Evolutionary conservation across 495 filamentous ascomycete genomes (phyloP).

Genomic region (Neurospora sp.): DNA sequence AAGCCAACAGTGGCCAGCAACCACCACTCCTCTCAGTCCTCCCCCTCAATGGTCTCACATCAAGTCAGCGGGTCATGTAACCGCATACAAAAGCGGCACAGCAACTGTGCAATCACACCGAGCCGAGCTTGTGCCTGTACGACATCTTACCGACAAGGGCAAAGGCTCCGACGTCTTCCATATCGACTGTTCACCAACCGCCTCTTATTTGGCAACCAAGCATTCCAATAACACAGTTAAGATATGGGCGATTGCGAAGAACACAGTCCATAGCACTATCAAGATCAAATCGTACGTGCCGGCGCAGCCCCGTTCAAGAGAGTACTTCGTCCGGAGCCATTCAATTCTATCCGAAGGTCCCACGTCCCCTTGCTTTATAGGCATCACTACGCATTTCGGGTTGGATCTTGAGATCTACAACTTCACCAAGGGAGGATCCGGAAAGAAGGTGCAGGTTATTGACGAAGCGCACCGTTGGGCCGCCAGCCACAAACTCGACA

Average conservation of each 20-base stretch:
- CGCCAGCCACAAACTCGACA: constrained; percentile 10
- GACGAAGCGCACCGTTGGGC: constrained; percentile 25
- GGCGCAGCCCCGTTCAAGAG: constrained; percentile 17
- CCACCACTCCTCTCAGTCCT: neutral
- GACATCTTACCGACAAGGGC: constrained; percentile 15
- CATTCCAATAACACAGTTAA: constrained; percentile 19
- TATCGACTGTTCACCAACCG: constrained; percentile 15
- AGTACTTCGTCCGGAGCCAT: constrained; percentile 23
- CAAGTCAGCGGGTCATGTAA: neutral
- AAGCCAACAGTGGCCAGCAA: neutral
- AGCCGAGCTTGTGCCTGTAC: neutral
- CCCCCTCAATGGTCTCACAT: neutral
- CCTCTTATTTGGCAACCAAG: constrained; percentile 10
- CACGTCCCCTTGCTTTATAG: constrained; percentile 9
- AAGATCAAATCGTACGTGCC: constrained; percentile 20
- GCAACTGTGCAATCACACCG: constrained; percentile 2
- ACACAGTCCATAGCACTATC: constrained; percentile 13
- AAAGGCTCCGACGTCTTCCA: constrained; percentile 16
- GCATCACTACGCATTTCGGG: constrained; percentile 20
- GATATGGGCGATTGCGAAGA: constrained; percentile 18
- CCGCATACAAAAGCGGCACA: neutral
- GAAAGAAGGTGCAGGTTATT: constrained; percentile 21
- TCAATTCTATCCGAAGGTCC: constrained; percentile 18
- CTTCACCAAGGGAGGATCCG: constrained; percentile 13
- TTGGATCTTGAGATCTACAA: constrained; percentile 22